These are phyloP conservation scores for Syzygium malaccense DNA, from an alignment of 441 rosid species.

Conservation along the genomic window DNA sequence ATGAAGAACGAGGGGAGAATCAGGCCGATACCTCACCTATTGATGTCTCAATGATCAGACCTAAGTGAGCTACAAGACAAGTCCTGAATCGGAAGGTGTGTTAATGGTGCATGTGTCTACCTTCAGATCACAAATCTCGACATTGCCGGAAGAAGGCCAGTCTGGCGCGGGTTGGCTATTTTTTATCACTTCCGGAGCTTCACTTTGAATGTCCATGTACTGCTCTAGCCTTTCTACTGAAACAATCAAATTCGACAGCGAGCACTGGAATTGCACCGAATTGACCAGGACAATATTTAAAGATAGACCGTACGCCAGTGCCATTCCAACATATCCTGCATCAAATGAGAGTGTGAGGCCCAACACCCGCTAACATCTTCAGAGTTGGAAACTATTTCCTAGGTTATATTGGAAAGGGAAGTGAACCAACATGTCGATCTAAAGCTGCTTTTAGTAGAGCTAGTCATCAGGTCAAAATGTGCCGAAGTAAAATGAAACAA, in stretches of 20 bases:
- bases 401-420: not conserved
- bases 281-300: not conserved
- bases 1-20: constrained; percentile 4
- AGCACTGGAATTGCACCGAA: constrained; percentile 1
- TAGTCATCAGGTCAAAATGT: not conserved
- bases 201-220: constrained; percentile 11
- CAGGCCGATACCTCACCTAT: constrained; percentile 9
- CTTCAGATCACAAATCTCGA: constrained; percentile 3
- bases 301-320: constrained; percentile 8
- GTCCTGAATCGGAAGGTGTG: not conserved
- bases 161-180: not conserved
- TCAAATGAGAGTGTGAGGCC: not conserved
- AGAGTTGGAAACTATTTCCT: not conserved
- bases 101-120: not conserved
- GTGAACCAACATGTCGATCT: not conserved
- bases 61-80: not conserved
- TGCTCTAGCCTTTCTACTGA: constrained; percentile 14
- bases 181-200: constrained; percentile 6
- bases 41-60: not conserved
- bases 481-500: not conserved
- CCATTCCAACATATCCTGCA: constrained; percentile 13
- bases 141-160: constrained; percentile 6
- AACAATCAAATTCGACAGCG: not conserved
- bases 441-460: not conserved
- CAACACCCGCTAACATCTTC: not conserved